These are phyloP conservation scores for Eimeria acervulina DNA, from an alignment of 169 alveolate genomes.

Conservation along the genomic window DNA sequence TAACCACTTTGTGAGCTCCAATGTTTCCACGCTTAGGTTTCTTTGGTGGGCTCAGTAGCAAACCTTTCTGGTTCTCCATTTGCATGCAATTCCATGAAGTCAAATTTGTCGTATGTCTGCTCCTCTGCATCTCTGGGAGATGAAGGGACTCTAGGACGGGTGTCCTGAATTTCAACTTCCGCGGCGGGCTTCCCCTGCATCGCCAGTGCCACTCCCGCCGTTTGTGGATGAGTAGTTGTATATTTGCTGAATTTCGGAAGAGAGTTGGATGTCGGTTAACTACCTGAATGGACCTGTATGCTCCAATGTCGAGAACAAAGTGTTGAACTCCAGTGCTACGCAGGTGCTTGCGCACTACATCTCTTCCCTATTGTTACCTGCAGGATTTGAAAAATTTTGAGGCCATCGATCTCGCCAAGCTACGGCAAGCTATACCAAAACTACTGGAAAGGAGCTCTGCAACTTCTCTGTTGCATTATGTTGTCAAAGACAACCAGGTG, in stretches of 20 bases:
- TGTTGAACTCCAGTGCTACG: not conserved
- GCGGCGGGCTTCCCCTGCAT: not conserved
- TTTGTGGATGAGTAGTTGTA: not conserved
- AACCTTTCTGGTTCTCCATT: not conserved
- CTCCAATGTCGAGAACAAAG: not conserved
- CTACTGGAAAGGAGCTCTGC: slow-evolving; percentile 49
- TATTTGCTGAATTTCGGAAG: not conserved
- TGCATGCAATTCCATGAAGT: not conserved
- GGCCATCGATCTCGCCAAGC: slow-evolving; percentile 65
- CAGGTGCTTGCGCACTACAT: not conserved
- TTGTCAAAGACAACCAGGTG: slow-evolving; percentile 79
- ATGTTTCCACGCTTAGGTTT: not conserved
- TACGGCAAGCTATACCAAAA: slow-evolving; percentile 72
- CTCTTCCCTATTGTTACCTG: not conserved
- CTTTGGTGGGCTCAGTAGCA: not conserved
- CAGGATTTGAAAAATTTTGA: slow-evolving; percentile 74
- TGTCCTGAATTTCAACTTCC: not conserved
- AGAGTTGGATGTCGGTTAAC: not conserved
- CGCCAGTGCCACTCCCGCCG: not conserved
- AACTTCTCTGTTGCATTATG: slow-evolving; percentile 74
- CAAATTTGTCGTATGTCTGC: not conserved
- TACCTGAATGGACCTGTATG: not conserved
- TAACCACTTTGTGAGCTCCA: too few species aligned
- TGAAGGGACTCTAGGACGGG: not conserved
- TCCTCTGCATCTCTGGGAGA: not conserved